Conservation (phyloP, 768 basidiomycete genomes). For the Suillus weaverae region DNA sequence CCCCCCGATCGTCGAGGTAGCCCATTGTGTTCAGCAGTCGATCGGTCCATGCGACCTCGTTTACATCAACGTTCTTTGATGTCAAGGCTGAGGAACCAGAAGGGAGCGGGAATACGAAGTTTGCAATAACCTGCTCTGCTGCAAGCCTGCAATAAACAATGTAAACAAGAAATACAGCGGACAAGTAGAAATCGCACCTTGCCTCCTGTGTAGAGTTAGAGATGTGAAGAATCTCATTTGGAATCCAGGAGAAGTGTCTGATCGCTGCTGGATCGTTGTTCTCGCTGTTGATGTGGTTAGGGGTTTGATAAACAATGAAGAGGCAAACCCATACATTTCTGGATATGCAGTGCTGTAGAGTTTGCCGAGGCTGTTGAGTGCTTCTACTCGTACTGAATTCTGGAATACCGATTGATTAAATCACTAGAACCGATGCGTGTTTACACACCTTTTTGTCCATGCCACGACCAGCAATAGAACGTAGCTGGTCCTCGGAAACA, state of each 20-base stretch:
- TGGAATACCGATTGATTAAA: constrained; percentile 26
- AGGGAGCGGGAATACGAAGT: constrained; percentile 84
- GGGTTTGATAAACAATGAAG: not conserved
- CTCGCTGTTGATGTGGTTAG: constrained; percentile 52
- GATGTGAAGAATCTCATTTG: constrained; percentile 64
- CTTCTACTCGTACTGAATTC: constrained; percentile 68
- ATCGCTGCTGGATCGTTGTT: constrained; percentile 72
- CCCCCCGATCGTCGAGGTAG: constrained; percentile 59
- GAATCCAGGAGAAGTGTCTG: constrained; percentile 91
- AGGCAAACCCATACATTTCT: constrained; percentile 69
- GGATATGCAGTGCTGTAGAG: constrained; percentile 81
- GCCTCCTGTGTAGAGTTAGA: constrained; percentile 54
- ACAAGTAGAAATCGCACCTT: constrained; percentile 41
- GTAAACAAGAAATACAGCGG: not conserved
- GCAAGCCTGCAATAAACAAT: constrained; percentile 41
- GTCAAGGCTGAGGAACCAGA: constrained; percentile 43
- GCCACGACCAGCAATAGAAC: constrained; percentile 65
- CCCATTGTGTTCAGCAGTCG: constrained; percentile 72
- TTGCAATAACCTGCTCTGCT: constrained; percentile 67
- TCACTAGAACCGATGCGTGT: not conserved
- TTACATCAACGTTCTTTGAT: constrained; percentile 53
- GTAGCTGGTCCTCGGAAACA: constrained; percentile 62
- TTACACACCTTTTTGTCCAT: constrained; percentile 79
- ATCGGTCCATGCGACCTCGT: constrained; percentile 87
- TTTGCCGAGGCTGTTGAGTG: constrained; percentile 72